Conservation (phyloP, 345 rosid genomes). For the Pistacia atlantica region DNA sequence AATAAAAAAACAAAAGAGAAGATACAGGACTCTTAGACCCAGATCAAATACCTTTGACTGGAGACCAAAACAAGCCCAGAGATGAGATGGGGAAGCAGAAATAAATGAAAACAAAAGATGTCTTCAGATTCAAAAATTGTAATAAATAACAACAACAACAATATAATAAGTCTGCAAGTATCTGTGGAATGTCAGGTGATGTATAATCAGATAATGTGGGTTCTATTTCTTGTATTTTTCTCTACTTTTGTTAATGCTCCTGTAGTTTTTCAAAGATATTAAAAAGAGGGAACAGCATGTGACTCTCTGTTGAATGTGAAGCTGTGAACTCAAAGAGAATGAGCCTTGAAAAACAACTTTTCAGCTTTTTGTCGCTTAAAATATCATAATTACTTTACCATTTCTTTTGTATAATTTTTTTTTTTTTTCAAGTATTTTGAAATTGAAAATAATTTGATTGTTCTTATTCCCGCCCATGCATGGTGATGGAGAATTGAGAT, state of each 20-base stretch:
- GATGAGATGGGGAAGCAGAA: conserved; percentile 29
- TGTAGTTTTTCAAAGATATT: not conserved
- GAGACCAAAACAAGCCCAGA: conserved; percentile 15
- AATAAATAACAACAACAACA: conserved; percentile 5
- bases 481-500: conserved; percentile 7
- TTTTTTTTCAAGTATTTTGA: conserved; percentile 18
- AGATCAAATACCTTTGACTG: conserved; percentile 46
- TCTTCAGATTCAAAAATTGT: conserved; percentile 29
- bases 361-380: conserved; percentile 29
- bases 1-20: conserved; percentile 3
- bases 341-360: conserved; percentile 24
- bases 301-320: conserved; percentile 22
- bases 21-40: conserved; percentile 16
- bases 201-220: conserved; percentile 29
- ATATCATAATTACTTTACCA: conserved; percentile 12
- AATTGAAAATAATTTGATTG: conserved; percentile 11
- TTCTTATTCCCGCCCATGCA: conserved; percentile 43
- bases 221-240: conserved; percentile 33
- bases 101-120: conserved; percentile 26
- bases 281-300: not conserved
- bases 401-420: not conserved
- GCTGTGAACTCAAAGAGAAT: conserved; percentile 11
- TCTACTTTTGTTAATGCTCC: not conserved
- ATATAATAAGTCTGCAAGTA: conserved; percentile 20
- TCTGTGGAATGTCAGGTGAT: conserved; percentile 42